Percentiles rank a stretch among this genome's conserved stretches.
Conservation (phyloP, 2,329 filamentous ascomycete species). For the Colletotrichum trifolii region DNA sequence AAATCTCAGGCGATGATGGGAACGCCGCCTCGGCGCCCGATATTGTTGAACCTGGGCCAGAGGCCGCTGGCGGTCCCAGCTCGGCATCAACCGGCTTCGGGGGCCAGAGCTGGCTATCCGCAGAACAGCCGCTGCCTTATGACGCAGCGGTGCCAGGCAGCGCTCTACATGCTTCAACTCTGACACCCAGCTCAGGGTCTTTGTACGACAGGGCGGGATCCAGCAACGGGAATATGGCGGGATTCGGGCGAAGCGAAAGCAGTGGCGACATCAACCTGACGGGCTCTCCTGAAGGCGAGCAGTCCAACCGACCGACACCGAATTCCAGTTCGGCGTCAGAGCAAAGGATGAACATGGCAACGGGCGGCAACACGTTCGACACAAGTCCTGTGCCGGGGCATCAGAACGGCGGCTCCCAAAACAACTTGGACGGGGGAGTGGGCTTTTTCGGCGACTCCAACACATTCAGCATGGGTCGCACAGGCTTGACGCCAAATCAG, state of each 20-base stretch:
- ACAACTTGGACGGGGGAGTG: constrained; percentile 50
- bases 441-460: constrained; percentile 54
- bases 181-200: constrained; percentile 37
- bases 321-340: constrained; percentile 66
- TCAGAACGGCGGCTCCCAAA: constrained; percentile 51
- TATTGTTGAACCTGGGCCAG: constrained; percentile 51
- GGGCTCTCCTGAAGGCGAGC: constrained; percentile 60
- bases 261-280: constrained; percentile 58
- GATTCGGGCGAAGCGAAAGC: constrained; percentile 55
- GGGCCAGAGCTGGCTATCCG: constrained; percentile 50
- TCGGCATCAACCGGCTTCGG: constrained; percentile 43
- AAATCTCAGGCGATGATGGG: constrained; percentile 51
- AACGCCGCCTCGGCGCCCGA: constrained; percentile 53
- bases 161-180: constrained; percentile 28
- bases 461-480: constrained; percentile 50
- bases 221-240: constrained; percentile 43
- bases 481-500: constrained; percentile 48
- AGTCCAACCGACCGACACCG: constrained; percentile 68
- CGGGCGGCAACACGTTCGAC: constrained; percentile 58
- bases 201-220: constrained; percentile 47
- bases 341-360: constrained; percentile 42
- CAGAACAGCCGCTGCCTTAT: constrained; percentile 51
- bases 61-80: constrained; percentile 40
- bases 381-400: constrained; percentile 62
- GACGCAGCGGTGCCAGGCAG: constrained; percentile 31